Conservation (phyloP, 768 basidiomycete genomes). For the Kwoniella heveanensis region DNA sequence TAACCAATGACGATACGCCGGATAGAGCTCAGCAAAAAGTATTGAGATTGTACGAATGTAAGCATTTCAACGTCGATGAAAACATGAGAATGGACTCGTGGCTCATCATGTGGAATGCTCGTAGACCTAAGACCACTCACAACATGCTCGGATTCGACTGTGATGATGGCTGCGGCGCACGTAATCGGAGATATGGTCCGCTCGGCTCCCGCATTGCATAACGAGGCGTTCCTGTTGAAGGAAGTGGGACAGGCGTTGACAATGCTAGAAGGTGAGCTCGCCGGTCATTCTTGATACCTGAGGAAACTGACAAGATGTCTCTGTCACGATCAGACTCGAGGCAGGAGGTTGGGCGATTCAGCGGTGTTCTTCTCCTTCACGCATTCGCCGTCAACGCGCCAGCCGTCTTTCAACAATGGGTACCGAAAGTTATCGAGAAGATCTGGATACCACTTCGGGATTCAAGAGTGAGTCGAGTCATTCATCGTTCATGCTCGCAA, state of each 20-base stretch:
- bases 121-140: slow-evolving; percentile 81
- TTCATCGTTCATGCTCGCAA: no score
- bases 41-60: slow-evolving; percentile 48
- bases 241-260: slow-evolving; percentile 84
- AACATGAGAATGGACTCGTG: not conserved
- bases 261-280: slow-evolving; percentile 62
- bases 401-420: slow-evolving; percentile 82
- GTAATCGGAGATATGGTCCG: slow-evolving; percentile 78
- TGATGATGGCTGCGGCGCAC: slow-evolving; percentile 94
- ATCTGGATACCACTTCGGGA: slow-evolving; percentile 89
- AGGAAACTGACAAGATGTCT: no score
- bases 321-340: slow-evolving; percentile 63
- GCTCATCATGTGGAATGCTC: no score
- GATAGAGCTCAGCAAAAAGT: slow-evolving; percentile 44
- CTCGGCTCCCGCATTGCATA: slow-evolving; percentile 78
- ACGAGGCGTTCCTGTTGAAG: slow-evolving; percentile 84
- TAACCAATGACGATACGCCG: slow-evolving; percentile 46
- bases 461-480: slow-evolving; percentile 69
- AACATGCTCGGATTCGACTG: slow-evolving; percentile 83
- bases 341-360: slow-evolving; percentile 81
- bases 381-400: slow-evolving; percentile 89
- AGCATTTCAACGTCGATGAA: slow-evolving; percentile 1
- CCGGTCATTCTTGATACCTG: no score
- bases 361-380: slow-evolving; percentile 89
- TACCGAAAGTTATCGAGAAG: slow-evolving; percentile 84